phyloP scores from a whole-genome alignment of 176 grass and related monocot species.

The maize (Zea mays) region Zm-B73-REFERENCE-NAM-5.0 NC_050098.1:4071501-4072000 shows the following conservation, averaged over 20 bases:
- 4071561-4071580: too few species aligned
- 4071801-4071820: constrained; percentile 89
- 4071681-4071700: constrained; percentile 63
- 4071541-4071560: not conserved
- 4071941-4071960: constrained; percentile 76
- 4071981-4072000: constrained; percentile 88
- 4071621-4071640: not conserved
- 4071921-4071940: constrained; percentile 57
- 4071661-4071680: constrained; percentile 61
- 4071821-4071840: constrained; percentile 27
- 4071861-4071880: constrained; percentile 96
- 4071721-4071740: constrained; percentile 30
- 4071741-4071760: constrained; percentile 18
- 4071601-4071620: not conserved
- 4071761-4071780: constrained; percentile 57
- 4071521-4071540: not conserved
- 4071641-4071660: constrained; percentile 68
- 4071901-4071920: constrained; percentile 78
- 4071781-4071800: constrained; percentile 67
- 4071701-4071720: constrained; percentile 78
- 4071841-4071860: constrained; percentile 74
- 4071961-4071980: constrained; percentile 73
- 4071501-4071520: not conserved
- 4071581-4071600: too few species aligned
- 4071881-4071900: constrained; percentile 82